phyloP scores from a whole-genome alignment of 768 basidiomycete genomes.

The Boletellus sp. region DNA sequence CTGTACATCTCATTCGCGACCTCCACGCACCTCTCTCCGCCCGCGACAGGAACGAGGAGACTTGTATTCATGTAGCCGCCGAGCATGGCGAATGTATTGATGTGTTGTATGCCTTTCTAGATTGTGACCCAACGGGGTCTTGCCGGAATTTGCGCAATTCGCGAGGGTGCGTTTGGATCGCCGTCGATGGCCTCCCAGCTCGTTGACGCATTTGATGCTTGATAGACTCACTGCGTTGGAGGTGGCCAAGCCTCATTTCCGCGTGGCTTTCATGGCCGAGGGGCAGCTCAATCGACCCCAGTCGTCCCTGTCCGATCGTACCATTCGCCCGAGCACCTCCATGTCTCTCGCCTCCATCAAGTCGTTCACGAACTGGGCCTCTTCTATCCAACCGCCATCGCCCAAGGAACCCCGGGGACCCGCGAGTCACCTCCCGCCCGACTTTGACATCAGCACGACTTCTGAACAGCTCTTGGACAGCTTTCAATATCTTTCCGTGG shows the following conservation, averaged over 20 bases:
- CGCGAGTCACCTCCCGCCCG: constrained; percentile 35
- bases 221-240: constrained; percentile 56
- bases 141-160: constrained; percentile 63
- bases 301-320: constrained; percentile 54
- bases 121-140: constrained; percentile 55
- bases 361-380: constrained; percentile 38
- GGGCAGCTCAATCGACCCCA: constrained; percentile 44
- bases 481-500: constrained; percentile 48
- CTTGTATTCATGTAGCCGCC: constrained; percentile 77
- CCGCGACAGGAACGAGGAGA: constrained; percentile 63
- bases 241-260: constrained; percentile 64
- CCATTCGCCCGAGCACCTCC: constrained; percentile 43
- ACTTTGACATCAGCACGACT: constrained; percentile 44
- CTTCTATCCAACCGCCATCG: constrained; percentile 15
- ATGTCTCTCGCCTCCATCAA: constrained; percentile 47
- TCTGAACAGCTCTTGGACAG: constrained; percentile 50
- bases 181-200: background rate
- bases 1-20: constrained; percentile 64
- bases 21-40: constrained; percentile 68
- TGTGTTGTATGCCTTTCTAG: constrained; percentile 58
- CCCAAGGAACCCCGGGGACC: constrained; percentile 28
- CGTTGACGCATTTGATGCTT: background rate
- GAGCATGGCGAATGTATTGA: constrained; percentile 67
- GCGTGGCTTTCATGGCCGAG: constrained; percentile 55
- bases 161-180: constrained; percentile 52